Evolutionary conservation across 768 basidiomycete species (phyloP).

Genomic region (Tricholoma sp.): DNA sequence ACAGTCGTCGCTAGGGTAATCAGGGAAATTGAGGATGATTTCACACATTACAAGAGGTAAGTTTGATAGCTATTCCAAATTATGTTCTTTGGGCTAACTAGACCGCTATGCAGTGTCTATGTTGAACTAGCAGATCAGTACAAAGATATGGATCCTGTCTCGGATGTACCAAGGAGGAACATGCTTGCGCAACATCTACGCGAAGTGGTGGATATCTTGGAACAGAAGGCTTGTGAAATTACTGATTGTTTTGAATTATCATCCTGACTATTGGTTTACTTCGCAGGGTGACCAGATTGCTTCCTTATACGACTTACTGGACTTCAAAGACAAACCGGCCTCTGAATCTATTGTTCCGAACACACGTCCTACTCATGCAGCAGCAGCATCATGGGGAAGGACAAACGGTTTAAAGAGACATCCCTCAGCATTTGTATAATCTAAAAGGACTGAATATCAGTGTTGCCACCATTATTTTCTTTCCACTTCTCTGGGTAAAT

Average conservation of each 20-base stretch:
- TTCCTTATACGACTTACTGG: slow-evolving; percentile 79
- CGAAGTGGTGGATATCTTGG: slow-evolving; percentile 88
- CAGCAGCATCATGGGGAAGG: slow-evolving; percentile 2
- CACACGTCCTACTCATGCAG: slow-evolving; percentile 6
- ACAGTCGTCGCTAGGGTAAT: slow-evolving; percentile 81
- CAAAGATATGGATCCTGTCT: slow-evolving; percentile 79
- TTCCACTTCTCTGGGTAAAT: background rate
- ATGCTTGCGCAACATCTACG: slow-evolving; percentile 84
- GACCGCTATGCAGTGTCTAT: slow-evolving; percentile 62
- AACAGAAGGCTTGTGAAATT: slow-evolving; percentile 66
- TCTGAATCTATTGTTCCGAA: slow-evolving; percentile 21
- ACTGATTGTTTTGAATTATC: background rate
- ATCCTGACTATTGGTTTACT: slow-evolving; percentile 4
- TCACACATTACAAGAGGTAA: slow-evolving; percentile 90
- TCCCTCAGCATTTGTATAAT: background rate
- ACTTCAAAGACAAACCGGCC: slow-evolving; percentile 63
- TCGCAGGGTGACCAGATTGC: slow-evolving; percentile 88
- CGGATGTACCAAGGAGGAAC: slow-evolving; percentile 75
- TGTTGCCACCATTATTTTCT: slow-evolving; percentile 2
- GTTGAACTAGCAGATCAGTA: slow-evolving; percentile 90
- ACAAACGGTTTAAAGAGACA: background rate
- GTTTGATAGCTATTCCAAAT: slow-evolving; percentile 19
- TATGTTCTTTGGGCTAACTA: slow-evolving; percentile 4
- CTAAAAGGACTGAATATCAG: background rate
- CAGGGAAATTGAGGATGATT: slow-evolving; percentile 90